Percentiles rank a stretch among this genome's conserved stretches.
Evolutionary conservation across 2,329 filamentous ascomycete species (phyloP).

Genomic region (Fusarium heterosporum): DNA sequence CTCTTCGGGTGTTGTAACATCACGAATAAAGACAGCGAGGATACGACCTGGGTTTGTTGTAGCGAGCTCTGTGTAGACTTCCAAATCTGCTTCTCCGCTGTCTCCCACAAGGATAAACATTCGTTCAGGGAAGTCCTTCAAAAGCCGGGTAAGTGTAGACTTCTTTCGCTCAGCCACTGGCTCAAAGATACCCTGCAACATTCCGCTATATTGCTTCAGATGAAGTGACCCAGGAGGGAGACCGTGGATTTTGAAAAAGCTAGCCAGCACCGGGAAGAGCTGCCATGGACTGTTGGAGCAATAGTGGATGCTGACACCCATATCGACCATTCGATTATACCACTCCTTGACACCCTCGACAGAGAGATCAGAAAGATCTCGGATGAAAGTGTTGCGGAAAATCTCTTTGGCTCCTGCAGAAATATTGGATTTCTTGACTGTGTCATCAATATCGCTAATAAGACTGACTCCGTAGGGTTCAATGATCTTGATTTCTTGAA

Average conservation of each 20-base stretch:
- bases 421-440: conserved; percentile 95
- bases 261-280: conserved; percentile 87
- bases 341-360: conserved; percentile 91
- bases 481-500: conserved; percentile 80
- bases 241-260: conserved; percentile 83
- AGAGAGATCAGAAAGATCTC: conserved; percentile 82
- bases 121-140: conserved; percentile 88
- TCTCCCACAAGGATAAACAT: conserved; percentile 94
- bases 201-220: conserved; percentile 94
- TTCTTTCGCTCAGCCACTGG: conserved; percentile 96
- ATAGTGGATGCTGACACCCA: conserved; percentile 93
- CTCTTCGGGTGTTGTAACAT: conserved; percentile 84
- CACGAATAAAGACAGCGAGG: conserved; percentile 90
- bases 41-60: conserved; percentile 85
- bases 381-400: conserved; percentile 94
- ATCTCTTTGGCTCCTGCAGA: conserved; percentile 89
- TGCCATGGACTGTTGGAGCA: conserved; percentile 99
- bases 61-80: conserved; percentile 96
- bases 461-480: conserved; percentile 85
- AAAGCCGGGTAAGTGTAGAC: conserved; percentile 83
- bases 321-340: conserved; percentile 81
- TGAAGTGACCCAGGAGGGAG: conserved; percentile 92
- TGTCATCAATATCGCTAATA: conserved; percentile 98
- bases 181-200: conserved; percentile 98
- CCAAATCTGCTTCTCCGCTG: conserved; percentile 95